phyloP scores from a whole-genome alignment of 768 basidiomycete species.

The Rickenella mellea region DNA sequence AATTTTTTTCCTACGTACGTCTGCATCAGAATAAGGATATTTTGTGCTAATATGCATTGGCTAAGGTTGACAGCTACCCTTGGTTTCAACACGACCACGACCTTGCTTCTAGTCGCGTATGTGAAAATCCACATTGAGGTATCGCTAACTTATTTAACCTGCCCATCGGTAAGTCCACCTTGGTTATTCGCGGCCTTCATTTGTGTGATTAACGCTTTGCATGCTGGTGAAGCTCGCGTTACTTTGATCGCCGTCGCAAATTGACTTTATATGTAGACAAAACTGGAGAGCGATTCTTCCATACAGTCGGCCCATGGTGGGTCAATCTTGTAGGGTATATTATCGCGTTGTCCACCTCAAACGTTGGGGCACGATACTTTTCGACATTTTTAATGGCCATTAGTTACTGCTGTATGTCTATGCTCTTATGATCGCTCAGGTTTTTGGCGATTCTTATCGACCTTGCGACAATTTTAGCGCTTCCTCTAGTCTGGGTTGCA shows the following conservation, averaged over 20 bases:
- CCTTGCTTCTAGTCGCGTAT: conserved; percentile 52
- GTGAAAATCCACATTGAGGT: conserved; percentile 8
- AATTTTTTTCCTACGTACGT: conserved; percentile 50
- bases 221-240: conserved; percentile 5
- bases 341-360: conserved; percentile 45
- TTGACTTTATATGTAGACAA: conserved; percentile 24
- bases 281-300: conserved; percentile 60
- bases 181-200: conserved; percentile 11
- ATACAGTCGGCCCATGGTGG: conserved; percentile 50
- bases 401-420: conserved; percentile 33
- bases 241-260: neutral
- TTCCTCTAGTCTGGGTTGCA: conserved; percentile 52
- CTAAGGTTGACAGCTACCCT: conserved; percentile 43
- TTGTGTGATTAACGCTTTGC: conserved; percentile 10
- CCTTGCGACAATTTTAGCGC: conserved; percentile 16
- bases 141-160: neutral
- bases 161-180: conserved; percentile 7
- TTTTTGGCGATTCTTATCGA: neutral
- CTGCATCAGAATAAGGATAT: neutral
- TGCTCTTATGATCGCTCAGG: neutral
- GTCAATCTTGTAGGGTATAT: conserved; percentile 51
- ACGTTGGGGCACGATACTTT: conserved; percentile 45
- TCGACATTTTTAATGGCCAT: conserved; percentile 55
- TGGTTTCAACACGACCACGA: conserved; percentile 50
- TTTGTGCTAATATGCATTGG: neutral